phyloP scores from a whole-genome alignment of 495 filamentous ascomycete species.

The Aspergillus kassunensis region DNA sequence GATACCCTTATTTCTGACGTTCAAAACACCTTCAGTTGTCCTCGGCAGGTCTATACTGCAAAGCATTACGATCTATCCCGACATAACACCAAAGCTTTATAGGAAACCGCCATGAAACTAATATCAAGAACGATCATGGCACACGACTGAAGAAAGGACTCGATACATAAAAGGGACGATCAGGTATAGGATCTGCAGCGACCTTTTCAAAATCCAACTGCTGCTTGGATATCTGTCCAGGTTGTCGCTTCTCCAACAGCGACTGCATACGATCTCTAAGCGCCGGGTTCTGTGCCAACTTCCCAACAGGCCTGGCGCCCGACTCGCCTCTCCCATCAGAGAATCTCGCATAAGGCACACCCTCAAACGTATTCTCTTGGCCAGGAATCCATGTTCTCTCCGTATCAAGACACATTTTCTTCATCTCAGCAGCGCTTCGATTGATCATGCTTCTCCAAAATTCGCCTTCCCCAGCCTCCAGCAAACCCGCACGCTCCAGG shows the following conservation, averaged over 20 bases:
- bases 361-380: conserved; percentile 10
- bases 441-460: conserved; percentile 20
- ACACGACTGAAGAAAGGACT: conserved; percentile 20
- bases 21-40: too few relatives aligned
- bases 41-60: too few relatives aligned
- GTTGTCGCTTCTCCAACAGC: neutral
- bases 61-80: too few relatives aligned
- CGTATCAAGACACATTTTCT: conserved; percentile 2
- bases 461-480: conserved; percentile 6
- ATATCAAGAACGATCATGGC: too few relatives aligned
- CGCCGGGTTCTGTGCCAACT: conserved; percentile 13
- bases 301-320: conserved; percentile 6
- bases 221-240: too few relatives aligned
- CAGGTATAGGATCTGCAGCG: too few relatives aligned
- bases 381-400: conserved; percentile 14
- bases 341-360: conserved; percentile 16
- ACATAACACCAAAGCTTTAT: too few relatives aligned
- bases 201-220: too few relatives aligned
- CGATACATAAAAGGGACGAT: too few relatives aligned
- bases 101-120: too few relatives aligned
- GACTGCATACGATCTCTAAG: neutral
- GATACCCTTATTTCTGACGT: too few relatives aligned
- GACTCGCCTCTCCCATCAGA: neutral
- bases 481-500: conserved; percentile 8
- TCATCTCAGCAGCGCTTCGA: conserved; percentile 16